phyloP scores from a whole-genome alignment of 2,329 filamentous ascomycete genomes.

The Monosporascus ibericus region DNA sequence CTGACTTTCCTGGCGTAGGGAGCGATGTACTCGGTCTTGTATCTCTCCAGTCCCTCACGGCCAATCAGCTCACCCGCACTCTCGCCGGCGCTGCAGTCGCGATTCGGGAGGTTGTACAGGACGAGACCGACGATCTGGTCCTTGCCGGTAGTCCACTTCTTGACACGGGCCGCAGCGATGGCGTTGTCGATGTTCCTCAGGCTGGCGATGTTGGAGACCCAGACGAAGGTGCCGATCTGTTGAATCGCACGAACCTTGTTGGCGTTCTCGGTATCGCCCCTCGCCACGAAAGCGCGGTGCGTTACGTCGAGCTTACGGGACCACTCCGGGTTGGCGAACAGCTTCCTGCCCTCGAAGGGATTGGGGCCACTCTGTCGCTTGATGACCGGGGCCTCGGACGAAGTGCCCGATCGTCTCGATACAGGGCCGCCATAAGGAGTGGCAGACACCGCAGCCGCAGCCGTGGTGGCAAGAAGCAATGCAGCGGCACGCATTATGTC shows the following conservation, averaged over 20 bases:
- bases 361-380: slow-evolving; percentile 19
- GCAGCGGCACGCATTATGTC: not conserved
- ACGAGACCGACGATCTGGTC: slow-evolving; percentile 28
- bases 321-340: slow-evolving; percentile 41
- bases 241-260: slow-evolving; percentile 32
- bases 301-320: slow-evolving; percentile 35
- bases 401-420: not conserved
- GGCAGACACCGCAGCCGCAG: not conserved
- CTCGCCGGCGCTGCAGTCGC: slow-evolving; percentile 51
- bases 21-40: slow-evolving; percentile 48
- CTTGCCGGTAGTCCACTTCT: slow-evolving; percentile 27
- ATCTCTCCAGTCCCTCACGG: slow-evolving; percentile 43
- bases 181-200: slow-evolving; percentile 45
- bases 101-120: slow-evolving; percentile 52
- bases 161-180: slow-evolving; percentile 33
- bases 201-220: slow-evolving; percentile 31
- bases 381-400: not conserved
- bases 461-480: not conserved
- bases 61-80: slow-evolving; percentile 50
- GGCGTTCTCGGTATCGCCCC: slow-evolving; percentile 31
- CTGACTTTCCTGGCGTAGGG: slow-evolving; percentile 35
- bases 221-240: slow-evolving; percentile 36
- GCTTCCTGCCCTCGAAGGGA: slow-evolving; percentile 41
- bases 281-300: slow-evolving; percentile 27
- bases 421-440: not conserved